Evolutionary conservation across 2,329 filamentous ascomycete species (phyloP).

Genomic region (Colletotrichum graminicola): DNA sequence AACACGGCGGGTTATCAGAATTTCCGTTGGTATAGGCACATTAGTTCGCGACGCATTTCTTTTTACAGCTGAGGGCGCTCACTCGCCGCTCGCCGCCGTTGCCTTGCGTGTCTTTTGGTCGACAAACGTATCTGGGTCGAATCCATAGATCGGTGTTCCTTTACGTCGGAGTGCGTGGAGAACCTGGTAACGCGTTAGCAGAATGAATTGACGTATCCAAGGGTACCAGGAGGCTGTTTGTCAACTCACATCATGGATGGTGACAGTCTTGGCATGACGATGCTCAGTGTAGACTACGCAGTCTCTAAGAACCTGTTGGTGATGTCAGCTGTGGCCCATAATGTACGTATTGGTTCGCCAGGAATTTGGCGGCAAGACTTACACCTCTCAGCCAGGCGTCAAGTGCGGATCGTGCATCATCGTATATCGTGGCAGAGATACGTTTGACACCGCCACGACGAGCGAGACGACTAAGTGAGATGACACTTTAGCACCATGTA

Average conservation of each 20-base stretch:
- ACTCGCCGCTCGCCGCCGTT: not conserved
- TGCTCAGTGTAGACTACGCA: conserved; percentile 67
- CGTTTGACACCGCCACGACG: conserved; percentile 83
- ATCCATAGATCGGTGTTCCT: conserved; percentile 69
- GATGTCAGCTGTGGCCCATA: conserved; percentile 31
- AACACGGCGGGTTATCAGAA: not conserved
- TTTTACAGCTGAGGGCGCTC: not conserved
- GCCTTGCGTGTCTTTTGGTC: conserved; percentile 43
- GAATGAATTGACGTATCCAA: too few relatives aligned
- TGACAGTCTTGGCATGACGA: conserved; percentile 71
- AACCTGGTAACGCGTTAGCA: conserved; percentile 57
- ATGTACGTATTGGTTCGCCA: not conserved
- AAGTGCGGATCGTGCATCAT: conserved; percentile 67
- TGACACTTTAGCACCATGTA: not conserved
- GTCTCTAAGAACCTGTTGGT: conserved; percentile 62
- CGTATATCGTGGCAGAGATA: conserved; percentile 74
- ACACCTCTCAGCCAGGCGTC: conserved; percentile 63
- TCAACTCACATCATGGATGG: conserved; percentile 68
- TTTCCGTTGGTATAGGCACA: not conserved
- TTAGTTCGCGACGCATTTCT: not conserved
- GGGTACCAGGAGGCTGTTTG: not conserved
- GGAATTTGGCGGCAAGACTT: conserved; percentile 41
- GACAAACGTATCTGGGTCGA: conserved; percentile 59
- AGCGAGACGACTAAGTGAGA: conserved; percentile 70
- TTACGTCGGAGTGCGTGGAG: conserved; percentile 62